phyloP scores from a whole-genome alignment of 768 basidiomycete genomes.

The Tylopilus sp. region DNA sequence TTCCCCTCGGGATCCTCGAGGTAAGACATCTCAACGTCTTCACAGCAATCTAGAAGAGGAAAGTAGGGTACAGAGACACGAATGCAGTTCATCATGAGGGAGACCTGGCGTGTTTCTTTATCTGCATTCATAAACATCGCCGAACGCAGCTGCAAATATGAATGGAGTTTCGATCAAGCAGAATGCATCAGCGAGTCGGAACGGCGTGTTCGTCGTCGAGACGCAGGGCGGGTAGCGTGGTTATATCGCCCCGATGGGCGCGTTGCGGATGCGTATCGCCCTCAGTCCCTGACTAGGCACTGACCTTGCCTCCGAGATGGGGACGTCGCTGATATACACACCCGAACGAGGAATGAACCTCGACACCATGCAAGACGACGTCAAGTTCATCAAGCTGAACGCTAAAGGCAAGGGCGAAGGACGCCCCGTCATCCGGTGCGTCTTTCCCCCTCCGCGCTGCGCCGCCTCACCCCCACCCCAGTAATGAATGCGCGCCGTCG shows the following conservation, averaged over 20 bases:
- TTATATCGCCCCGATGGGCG: constrained; percentile 93
- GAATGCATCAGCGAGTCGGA: constrained; percentile 92
- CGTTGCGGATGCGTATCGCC: constrained; percentile 72
- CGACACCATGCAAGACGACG: constrained; percentile 76
- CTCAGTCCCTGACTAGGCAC: background rate
- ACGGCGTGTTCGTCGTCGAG: constrained; percentile 96
- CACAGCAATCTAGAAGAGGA: background rate
- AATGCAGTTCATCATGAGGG: background rate
- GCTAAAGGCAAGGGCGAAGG: constrained; percentile 89
- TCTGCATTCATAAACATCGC: constrained; percentile 4
- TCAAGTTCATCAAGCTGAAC: constrained; percentile 86
- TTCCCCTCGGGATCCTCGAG: background rate
- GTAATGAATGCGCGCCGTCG: constrained; percentile 81
- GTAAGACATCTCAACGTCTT: background rate
- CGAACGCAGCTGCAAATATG: too few relatives aligned
- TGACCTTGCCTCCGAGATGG: constrained; percentile 53
- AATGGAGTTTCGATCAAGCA: constrained; percentile 98
- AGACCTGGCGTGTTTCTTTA: background rate
- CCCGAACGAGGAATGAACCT: constrained; percentile 89
- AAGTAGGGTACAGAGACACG: background rate
- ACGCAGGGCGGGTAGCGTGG: constrained; percentile 97
- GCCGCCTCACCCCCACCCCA: too few relatives aligned
- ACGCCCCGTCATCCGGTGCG: constrained; percentile 85
- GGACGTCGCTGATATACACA: constrained; percentile 90
- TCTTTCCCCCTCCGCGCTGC: background rate